These are phyloP conservation scores for Dictyostelium intermedium DNA, from an alignment of 78 protist species.

Conservation along the genomic window DNA sequence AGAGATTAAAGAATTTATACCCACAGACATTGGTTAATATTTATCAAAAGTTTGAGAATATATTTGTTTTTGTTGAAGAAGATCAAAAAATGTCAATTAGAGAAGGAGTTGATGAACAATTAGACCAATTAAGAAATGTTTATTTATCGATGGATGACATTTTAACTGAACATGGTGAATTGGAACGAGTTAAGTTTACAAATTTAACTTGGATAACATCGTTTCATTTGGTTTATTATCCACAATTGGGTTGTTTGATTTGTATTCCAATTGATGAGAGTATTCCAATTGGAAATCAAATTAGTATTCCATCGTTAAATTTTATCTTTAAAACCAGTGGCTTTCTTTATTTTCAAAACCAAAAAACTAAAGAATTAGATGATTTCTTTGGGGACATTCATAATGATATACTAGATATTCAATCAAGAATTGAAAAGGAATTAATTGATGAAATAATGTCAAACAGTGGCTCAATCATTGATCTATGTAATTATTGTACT, in stretches of 20 bases:
- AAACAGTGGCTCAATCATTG: background rate
- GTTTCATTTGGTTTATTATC: conserved; percentile 65
- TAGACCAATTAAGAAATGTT: conserved; percentile 38
- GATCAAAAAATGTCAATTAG: background rate
- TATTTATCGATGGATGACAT: conserved; percentile 24
- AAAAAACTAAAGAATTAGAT: conserved; percentile 53
- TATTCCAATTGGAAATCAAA: background rate
- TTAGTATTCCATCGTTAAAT: background rate
- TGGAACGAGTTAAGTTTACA: conserved; percentile 8
- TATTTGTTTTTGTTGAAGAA: background rate
- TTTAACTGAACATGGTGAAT: conserved; percentile 34
- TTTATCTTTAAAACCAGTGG: conserved; percentile 27
- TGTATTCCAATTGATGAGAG: conserved; percentile 27
- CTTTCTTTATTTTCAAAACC: conserved; percentile 50
- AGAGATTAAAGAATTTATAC: background rate
- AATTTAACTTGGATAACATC: conserved; percentile 25
- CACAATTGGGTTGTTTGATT: conserved; percentile 71
- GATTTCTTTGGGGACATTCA: conserved; percentile 72
- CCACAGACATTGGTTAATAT: background rate
- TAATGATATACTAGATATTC: conserved; percentile 59
- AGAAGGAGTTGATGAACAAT: conserved; percentile 42
- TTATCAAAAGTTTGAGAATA: background rate
- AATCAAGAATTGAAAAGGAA: conserved; percentile 35
- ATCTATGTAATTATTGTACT: background rate
- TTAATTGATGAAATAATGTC: conserved; percentile 2